These are phyloP conservation scores for Talaromyces adpressus DNA, from an alignment of 495 filamentous ascomycete genomes.

Conservation along the genomic window DNA sequence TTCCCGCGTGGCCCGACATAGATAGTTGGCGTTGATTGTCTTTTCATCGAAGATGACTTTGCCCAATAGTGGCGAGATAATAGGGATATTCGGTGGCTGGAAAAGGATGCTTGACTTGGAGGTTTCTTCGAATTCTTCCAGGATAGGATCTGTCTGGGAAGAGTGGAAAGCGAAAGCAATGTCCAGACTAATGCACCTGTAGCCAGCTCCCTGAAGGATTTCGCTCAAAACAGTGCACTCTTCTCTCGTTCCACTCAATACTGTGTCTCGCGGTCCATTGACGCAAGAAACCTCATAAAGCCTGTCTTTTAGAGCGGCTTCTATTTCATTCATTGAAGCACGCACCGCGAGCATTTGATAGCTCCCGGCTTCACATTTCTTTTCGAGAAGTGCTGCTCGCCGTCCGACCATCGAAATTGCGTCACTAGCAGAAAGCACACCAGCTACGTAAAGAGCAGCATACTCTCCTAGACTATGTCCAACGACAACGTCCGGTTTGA, in stretches of 20 bases:
- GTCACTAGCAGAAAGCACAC: slow-evolving; percentile 19
- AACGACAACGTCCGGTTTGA: slow-evolving; percentile 17
- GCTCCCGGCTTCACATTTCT: slow-evolving; percentile 11
- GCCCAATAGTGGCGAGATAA: slow-evolving; percentile 25
- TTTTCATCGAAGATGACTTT: slow-evolving; percentile 15
- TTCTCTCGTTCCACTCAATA: slow-evolving; percentile 45
- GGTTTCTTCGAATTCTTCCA: slow-evolving; percentile 34
- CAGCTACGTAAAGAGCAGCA: slow-evolving; percentile 22
- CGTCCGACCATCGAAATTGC: slow-evolving; percentile 19
- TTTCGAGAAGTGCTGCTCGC: slow-evolving; percentile 17
- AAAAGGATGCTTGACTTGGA: slow-evolving; percentile 28
- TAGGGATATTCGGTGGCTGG: slow-evolving; percentile 17
- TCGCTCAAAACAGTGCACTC: slow-evolving; percentile 32
- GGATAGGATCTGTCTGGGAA: slow-evolving; percentile 42
- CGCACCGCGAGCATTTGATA: slow-evolving; percentile 52
- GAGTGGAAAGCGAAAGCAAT: slow-evolving; percentile 51
- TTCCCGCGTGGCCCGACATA: slow-evolving; percentile 20
- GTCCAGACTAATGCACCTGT: slow-evolving; percentile 29
- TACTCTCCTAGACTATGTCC: slow-evolving; percentile 38
- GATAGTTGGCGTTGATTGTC: slow-evolving; percentile 28
- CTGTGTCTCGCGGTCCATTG: slow-evolving; percentile 55
- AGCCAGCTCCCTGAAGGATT: slow-evolving; percentile 12
- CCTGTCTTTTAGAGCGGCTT: neutral
- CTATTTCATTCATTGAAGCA: slow-evolving; percentile 20
- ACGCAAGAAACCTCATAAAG: slow-evolving; percentile 50